These are phyloP conservation scores for Paspalum vaginatum DNA, from an alignment of 176 grass and related monocot genomes.

Conservation along the genomic window DNA sequence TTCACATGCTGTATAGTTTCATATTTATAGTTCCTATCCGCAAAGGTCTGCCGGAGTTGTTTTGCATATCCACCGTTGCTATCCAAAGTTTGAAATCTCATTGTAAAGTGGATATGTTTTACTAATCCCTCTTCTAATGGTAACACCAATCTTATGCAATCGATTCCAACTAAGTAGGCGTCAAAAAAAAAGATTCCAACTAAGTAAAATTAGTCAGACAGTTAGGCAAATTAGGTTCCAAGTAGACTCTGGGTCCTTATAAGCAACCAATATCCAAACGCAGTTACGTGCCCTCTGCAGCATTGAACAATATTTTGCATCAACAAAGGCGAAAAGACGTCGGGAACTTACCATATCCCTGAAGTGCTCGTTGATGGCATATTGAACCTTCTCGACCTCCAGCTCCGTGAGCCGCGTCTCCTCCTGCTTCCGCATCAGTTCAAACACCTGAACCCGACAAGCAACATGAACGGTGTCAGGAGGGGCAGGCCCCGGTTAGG, in stretches of 20 bases:
- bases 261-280: not conserved
- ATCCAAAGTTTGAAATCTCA: not conserved
- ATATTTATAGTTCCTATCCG: constrained; percentile 26
- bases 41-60: not conserved
- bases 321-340: not conserved
- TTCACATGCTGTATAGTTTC: not conserved
- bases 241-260: not conserved
- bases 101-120: not conserved
- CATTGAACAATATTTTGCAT: constrained; percentile 24
- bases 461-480: constrained; percentile 18
- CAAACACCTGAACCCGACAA: constrained; percentile 66
- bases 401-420: constrained; percentile 60
- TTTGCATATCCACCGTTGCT: constrained; percentile 6
- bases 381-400: constrained; percentile 59
- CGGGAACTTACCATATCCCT: constrained; percentile 57
- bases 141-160: not conserved
- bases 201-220: not conserved
- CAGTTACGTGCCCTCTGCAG: not conserved
- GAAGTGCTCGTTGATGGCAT: constrained; percentile 44
- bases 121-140: not conserved
- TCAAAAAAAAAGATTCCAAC: too few relatives aligned
- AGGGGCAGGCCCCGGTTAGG: not conserved
- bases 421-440: constrained; percentile 85
- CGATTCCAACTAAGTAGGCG: constrained; percentile 28
- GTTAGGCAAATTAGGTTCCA: not conserved